Base-by-base conservation (phyloP, 1,284 basidiomycete genomes). In the Schizopora paradoxa region DNA sequence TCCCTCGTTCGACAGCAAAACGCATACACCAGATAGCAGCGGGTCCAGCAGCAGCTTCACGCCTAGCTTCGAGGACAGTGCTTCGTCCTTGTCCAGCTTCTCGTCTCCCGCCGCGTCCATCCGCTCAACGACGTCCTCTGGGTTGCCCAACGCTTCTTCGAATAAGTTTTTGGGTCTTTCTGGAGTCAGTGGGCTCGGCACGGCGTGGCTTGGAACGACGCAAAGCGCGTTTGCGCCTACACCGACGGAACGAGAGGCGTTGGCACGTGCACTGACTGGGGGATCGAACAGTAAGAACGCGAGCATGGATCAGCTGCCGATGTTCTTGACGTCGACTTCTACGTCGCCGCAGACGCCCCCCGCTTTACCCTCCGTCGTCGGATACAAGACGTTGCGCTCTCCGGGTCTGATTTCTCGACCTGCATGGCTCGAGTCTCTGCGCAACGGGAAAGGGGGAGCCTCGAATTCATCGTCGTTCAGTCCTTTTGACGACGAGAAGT, bases 151-250 rank as follows among this genome's bases (percentile, higher is more conserved):
- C n/a, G n/a, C n/a, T n/a, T n/a, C n/a, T n/a, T n/a, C 27, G 28
- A 8, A 31, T 8, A 31, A 8, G 28, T 14, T 14, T 10, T 10
- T 33, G 38, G 25, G 38, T 22, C 44, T 33, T 10, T 21, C 42
- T 8, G 38, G 18, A 25, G 32, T 21, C 47, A 22, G n/a, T n/a
- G n/a, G n/a, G n/a, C 25, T 43, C 6, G 44, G 51, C 2, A 46
- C 49, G 11, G 45, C 46, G 26, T 53, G 51, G 27, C 52, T 54
- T 36, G 42, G 43, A 18, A 52, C 52, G 2, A 43, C 50, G 19
- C 54, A 56, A 10, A 51, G 55, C 22, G 60, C 61, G 3, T 63
- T 63, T 43, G 59, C 58, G 7, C 61, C 61, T 13, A 60, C 59
- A n/a, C 58, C 61, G 6, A 54, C 57, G 6, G 61, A 63, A 38